Evolutionary conservation across 257 asterid genomes (phyloP).

Genomic region (Fraxinus excelsior): DNA sequence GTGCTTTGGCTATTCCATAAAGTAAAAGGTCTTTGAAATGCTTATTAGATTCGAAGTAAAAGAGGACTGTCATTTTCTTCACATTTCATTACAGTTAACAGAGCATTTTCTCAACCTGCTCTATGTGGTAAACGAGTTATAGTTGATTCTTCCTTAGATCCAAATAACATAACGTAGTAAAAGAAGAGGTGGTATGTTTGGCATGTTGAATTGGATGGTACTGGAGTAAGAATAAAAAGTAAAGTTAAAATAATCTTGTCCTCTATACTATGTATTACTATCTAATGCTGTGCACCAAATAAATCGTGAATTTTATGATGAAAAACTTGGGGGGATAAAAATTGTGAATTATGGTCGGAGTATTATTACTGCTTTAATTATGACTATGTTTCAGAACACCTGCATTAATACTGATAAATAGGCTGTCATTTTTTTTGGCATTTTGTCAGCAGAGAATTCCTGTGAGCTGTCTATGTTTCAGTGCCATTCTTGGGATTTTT

Average conservation of each 20-base stretch:
- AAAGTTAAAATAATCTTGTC: background rate
- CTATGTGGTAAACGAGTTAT: background rate
- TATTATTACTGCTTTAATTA: background rate
- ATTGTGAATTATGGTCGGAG: background rate
- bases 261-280: background rate
- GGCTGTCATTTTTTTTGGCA: background rate
- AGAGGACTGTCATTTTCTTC: background rate
- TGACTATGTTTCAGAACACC: background rate
- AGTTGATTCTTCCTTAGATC: background rate
- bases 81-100: background rate
- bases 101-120: background rate
- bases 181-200: background rate
- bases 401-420: background rate
- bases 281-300: background rate
- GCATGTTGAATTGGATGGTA: background rate
- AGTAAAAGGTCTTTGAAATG: constrained; percentile 1
- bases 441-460: too few species aligned
- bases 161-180: background rate
- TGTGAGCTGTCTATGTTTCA: background rate
- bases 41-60: background rate
- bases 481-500: background rate
- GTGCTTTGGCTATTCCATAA: background rate
- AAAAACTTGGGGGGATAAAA: background rate
- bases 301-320: background rate
- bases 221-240: background rate